Evolutionary conservation across 2,329 filamentous ascomycete species (phyloP).

Genomic region (Diplodia sapinea): DNA sequence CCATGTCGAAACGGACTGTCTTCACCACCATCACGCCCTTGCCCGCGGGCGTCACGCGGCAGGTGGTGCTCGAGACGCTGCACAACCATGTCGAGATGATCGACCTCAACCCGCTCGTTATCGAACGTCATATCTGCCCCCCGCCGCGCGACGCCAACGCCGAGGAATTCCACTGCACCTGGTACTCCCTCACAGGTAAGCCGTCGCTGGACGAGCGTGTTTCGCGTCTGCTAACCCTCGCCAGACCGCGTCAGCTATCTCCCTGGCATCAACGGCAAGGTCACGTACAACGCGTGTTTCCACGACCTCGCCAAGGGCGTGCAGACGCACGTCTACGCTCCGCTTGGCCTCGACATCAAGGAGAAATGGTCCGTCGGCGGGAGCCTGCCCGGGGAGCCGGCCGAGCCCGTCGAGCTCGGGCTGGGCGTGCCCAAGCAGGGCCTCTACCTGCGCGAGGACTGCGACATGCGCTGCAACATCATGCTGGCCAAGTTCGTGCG

Average conservation of each 20-base stretch:
- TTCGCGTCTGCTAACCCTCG: too few species aligned
- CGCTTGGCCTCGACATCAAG: slow-evolving; percentile 78
- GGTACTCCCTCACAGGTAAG: slow-evolving; percentile 66
- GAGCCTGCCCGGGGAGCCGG: slow-evolving; percentile 71
- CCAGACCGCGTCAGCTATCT: slow-evolving; percentile 78
- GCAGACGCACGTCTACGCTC: slow-evolving; percentile 83
- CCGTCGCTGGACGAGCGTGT: not conserved
- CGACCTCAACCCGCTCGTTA: slow-evolving; percentile 82
- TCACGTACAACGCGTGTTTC: slow-evolving; percentile 82
- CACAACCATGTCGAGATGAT: slow-evolving; percentile 85
- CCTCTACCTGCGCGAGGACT: slow-evolving; percentile 83
- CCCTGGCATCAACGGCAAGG: slow-evolving; percentile 70
- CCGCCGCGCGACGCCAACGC: slow-evolving; percentile 69
- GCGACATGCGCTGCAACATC: slow-evolving; percentile 80
- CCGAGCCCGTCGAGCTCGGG: slow-evolving; percentile 69
- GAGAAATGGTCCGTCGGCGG: slow-evolving; percentile 80
- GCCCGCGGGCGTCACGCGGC: slow-evolving; percentile 69
- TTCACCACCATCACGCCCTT: slow-evolving; percentile 83
- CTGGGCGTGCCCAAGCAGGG: slow-evolving; percentile 69
- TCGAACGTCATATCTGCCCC: slow-evolving; percentile 70
- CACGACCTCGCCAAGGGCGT: slow-evolving; percentile 74
- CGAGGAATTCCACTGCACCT: slow-evolving; percentile 74
- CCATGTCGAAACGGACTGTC: slow-evolving; percentile 71
- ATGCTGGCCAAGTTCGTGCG: slow-evolving; percentile 79
- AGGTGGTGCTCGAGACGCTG: slow-evolving; percentile 75